Evolutionary conservation across 2,329 filamentous ascomycete genomes (phyloP), one percentile per base, ranked within the genome.

Genomic region (Rhynchosporium agropyri): DNA sequence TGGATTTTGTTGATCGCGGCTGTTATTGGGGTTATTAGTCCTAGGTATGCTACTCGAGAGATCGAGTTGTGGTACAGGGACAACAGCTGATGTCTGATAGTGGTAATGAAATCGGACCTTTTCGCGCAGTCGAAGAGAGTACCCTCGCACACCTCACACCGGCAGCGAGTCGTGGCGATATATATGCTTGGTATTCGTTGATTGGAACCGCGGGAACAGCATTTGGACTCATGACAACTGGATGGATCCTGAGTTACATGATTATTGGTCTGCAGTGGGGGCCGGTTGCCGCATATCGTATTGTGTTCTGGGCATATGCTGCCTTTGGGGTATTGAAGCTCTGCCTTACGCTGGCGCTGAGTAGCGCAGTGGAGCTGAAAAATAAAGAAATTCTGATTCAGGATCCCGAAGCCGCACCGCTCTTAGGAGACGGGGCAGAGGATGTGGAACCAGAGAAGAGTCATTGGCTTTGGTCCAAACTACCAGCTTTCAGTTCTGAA

Each of bases 91-190:
- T 10, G 10, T 43, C 26, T 46, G 28, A 38, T n/a, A 84, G 83
- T 69, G 85, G 85, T 7, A 86, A 84, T 61, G 85, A 88, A 69
- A 87, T 87, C 59, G 85, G 84, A 0, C 85, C 85, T 0, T 88
- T 88, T 64, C 78, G 82, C 45, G 84, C 85, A 45, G 79, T 88
- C 33, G 85, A 88, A 70, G 85, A 88, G 73, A 84, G 82, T 15
- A 81, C 82, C 4, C 74, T 87, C 1, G 84, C 85, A 3, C 84
- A 87, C 48, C 76, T 87, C 3, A 84, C 81, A 0, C 71, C 74
- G 0, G 68, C 77, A 4, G 73, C 75, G 1, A 75, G 77, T 3
- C 74, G 84, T 50, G 78, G 80, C 62, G 84, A 87, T 69, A 77
- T 88, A 33, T 87, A 84, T 65, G 84, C 84, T 3, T 88, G 85